A percentile compares a stretch with the other conserved stretches of the same genome.
phyloP scores from a whole-genome alignment of 495 filamentous ascomycete species.

The Aspergillus avenaceus region DNA sequence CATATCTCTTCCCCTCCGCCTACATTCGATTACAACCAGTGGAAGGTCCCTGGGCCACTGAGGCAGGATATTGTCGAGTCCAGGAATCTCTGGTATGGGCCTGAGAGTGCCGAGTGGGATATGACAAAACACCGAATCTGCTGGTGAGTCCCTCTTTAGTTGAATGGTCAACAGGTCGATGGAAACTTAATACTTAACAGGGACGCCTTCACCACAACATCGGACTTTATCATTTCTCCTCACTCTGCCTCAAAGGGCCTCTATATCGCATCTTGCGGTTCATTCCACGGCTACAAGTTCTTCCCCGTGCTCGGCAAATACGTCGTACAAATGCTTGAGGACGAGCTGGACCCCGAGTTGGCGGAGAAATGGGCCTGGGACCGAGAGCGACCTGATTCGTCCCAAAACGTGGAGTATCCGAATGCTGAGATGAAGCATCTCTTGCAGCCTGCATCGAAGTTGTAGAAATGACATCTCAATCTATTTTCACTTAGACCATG shows the following conservation, averaged over 20 bases:
- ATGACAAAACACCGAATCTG: conserved; percentile 43
- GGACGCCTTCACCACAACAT: conserved; percentile 41
- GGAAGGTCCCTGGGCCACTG: conserved; percentile 39
- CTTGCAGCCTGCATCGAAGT: conserved; percentile 30
- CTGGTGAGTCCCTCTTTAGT: conserved; percentile 28
- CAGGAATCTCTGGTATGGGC: conserved; percentile 33
- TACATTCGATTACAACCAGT: conserved; percentile 38
- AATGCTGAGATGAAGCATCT: conserved; percentile 34
- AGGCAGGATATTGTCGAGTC: conserved; percentile 34
- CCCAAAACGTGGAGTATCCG: conserved; percentile 31
- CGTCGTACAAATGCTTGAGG: conserved; percentile 53
- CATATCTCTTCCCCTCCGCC: conserved; percentile 48
- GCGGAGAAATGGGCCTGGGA: conserved; percentile 54
- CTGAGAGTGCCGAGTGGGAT: conserved; percentile 30
- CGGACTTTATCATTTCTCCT: conserved; percentile 54
- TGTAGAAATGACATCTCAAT: no score
- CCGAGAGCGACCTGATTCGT: conserved; percentile 36
- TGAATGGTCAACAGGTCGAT: neutral
- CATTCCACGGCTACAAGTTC: conserved; percentile 54
- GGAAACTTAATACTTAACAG: conserved; percentile 15
- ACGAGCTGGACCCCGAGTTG: conserved; percentile 37
- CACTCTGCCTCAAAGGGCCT: conserved; percentile 47
- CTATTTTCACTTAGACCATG: no score
- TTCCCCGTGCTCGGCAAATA: conserved; percentile 54
- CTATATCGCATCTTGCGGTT: conserved; percentile 44